Conservation (phyloP, 495 filamentous ascomycete species). For the Evansstolkia leycettana region DNA sequence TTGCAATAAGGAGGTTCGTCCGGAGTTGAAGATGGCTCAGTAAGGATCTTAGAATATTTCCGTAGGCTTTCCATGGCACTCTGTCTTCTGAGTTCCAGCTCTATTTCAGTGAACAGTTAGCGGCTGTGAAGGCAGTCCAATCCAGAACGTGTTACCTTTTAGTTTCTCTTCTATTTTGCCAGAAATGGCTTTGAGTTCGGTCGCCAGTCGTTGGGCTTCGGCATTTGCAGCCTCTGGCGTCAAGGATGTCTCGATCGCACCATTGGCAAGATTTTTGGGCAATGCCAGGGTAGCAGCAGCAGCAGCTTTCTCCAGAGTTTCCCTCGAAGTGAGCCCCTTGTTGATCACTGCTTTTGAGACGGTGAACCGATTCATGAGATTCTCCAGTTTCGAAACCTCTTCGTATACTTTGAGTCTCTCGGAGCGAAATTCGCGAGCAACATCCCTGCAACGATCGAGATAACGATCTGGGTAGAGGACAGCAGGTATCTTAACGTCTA, state of each 20-base stretch:
- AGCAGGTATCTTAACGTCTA: slow-evolving; percentile 54
- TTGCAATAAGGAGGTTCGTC: slow-evolving; percentile 28
- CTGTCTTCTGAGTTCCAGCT: slow-evolving; percentile 39
- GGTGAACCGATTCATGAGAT: slow-evolving; percentile 20
- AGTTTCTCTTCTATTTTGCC: slow-evolving; percentile 39
- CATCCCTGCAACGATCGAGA: slow-evolving; percentile 41
- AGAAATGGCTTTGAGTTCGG: slow-evolving; percentile 25
- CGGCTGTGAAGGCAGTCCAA: neutral
- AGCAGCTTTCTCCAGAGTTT: slow-evolving; percentile 27
- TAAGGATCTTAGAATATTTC: slow-evolving; percentile 39
- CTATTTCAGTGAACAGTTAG: slow-evolving; percentile 16
- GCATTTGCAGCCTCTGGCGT: slow-evolving; percentile 9
- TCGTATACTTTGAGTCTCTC: slow-evolving; percentile 24
- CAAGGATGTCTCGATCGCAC: slow-evolving; percentile 6
- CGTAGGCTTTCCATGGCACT: slow-evolving; percentile 32
- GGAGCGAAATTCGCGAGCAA: slow-evolving; percentile 36
- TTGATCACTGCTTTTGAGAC: slow-evolving; percentile 9
- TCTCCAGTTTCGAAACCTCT: slow-evolving; percentile 30
- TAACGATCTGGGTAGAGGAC: slow-evolving; percentile 74
- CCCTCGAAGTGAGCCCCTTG: slow-evolving; percentile 16
- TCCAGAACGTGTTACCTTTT: slow-evolving; percentile 21
- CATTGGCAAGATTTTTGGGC: slow-evolving; percentile 10
- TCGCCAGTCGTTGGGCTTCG: slow-evolving; percentile 18
- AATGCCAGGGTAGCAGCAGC: slow-evolving; percentile 13
- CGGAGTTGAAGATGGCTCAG: slow-evolving; percentile 36